A percentile compares a stretch with the other conserved stretches of the same genome.
Conservation (phyloP, 2,329 filamentous ascomycete species). For the Aotearoamyces nothofagi region DNA sequence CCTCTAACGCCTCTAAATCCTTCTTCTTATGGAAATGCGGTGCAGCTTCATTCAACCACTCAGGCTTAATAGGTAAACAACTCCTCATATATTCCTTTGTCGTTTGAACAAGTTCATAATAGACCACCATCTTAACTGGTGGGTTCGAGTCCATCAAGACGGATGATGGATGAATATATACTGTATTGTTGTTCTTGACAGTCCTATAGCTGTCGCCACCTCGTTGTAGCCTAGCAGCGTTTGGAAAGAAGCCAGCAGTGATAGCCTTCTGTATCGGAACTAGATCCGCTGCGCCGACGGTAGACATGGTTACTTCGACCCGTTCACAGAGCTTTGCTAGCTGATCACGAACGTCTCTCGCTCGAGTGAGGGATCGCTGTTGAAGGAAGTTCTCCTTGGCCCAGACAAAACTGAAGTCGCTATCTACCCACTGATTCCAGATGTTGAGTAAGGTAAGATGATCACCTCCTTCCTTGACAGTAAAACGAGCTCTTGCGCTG, state of each 20-base stretch:
- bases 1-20: slow-evolving; percentile 70
- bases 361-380: slow-evolving; percentile 74
- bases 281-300: slow-evolving; percentile 55
- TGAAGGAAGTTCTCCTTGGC: slow-evolving; percentile 87
- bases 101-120: slow-evolving; percentile 69
- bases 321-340: slow-evolving; percentile 84
- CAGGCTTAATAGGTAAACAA: slow-evolving; percentile 68
- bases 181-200: slow-evolving; percentile 76
- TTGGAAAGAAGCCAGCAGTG: slow-evolving; percentile 86
- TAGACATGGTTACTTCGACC: slow-evolving; percentile 65
- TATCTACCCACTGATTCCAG: slow-evolving; percentile 91
- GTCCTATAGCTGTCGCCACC: slow-evolving; percentile 82
- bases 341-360: slow-evolving; percentile 84
- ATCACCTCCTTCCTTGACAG: slow-evolving; percentile 80
- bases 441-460: slow-evolving; percentile 81
- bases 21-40: slow-evolving; percentile 92
- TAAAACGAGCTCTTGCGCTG: slow-evolving; percentile 77
- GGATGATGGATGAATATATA: slow-evolving; percentile 81
- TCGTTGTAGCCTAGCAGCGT: slow-evolving; percentile 70
- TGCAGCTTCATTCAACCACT: slow-evolving; percentile 79
- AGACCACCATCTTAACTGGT: slow-evolving; percentile 67
- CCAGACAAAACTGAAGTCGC: slow-evolving; percentile 80
- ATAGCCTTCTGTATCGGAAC: slow-evolving; percentile 75
- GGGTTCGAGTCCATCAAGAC: slow-evolving; percentile 69
- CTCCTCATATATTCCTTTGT: slow-evolving; percentile 88